Conservation (phyloP, 345 rosid species). For the Triadica sebifera region DNA sequence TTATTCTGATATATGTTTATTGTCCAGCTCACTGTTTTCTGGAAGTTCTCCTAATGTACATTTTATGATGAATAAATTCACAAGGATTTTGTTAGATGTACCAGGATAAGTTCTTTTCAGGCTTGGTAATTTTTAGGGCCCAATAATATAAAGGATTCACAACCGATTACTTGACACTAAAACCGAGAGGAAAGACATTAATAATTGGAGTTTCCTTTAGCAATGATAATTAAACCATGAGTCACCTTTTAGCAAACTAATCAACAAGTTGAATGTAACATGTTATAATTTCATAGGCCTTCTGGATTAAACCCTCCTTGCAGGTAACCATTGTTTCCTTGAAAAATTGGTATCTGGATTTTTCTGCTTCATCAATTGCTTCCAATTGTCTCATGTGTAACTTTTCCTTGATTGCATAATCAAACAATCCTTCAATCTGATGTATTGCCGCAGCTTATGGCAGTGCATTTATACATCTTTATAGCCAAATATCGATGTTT, state of each 20-base stretch:
- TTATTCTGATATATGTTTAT: not conserved
- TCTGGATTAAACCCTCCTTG: not conserved
- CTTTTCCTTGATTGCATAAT: no score
- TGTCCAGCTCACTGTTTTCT: not conserved
- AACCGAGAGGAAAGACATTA: not conserved
- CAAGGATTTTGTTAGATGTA: not conserved
- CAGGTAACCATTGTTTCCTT: not conserved
- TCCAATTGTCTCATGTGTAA: not conserved
- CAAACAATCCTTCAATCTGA: no score
- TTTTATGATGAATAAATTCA: not conserved
- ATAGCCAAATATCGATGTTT: not conserved
- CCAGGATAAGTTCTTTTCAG: no score
- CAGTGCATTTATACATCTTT: not conserved
- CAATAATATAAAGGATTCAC: not conserved
- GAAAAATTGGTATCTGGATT: not conserved
- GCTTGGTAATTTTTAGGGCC: not conserved
- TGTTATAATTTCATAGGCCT: not conserved
- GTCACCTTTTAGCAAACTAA: not conserved
- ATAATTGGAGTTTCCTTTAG: not conserved
- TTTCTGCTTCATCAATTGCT: not conserved
- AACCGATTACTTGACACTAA: not conserved
- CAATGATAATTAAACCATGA: not conserved
- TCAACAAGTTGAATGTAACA: not conserved
- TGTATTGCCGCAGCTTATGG: no score
- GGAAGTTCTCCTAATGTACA: not conserved